Conservation (phyloP, 192 early-diverging fungal genomes). For the Umbelopsis isabellina region DNA sequence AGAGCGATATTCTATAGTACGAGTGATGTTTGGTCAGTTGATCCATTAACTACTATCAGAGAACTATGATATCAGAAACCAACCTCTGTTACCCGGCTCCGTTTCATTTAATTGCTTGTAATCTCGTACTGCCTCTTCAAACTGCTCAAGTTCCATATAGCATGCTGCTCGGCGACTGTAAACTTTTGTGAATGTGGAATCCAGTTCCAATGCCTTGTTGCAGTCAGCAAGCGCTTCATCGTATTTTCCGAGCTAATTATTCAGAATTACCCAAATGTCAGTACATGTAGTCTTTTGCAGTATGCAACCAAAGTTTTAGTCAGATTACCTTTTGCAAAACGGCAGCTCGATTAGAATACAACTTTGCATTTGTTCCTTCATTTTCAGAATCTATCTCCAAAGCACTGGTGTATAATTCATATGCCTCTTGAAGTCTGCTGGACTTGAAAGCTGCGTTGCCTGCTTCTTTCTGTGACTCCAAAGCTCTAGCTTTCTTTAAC, state of each 20-base stretch:
- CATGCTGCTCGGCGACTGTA: constrained; percentile 78
- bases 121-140: constrained; percentile 81
- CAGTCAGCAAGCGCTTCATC: constrained; percentile 64
- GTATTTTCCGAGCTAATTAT: constrained; percentile 52
- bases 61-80: background rate
- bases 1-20: constrained; percentile 39
- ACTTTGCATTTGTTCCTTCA: constrained; percentile 62
- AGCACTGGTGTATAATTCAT: constrained; percentile 68
- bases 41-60: background rate
- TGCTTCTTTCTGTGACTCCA: constrained; percentile 69
- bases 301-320: background rate
- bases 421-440: constrained; percentile 60
- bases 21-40: too few species aligned
- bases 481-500: constrained; percentile 61
- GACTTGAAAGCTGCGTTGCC: constrained; percentile 78
- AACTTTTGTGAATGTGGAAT: constrained; percentile 69
- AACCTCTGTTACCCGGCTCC: constrained; percentile 67
- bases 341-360: constrained; percentile 79
- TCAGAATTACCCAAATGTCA: background rate
- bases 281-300: background rate
- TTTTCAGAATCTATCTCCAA: constrained; percentile 69
- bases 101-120: constrained; percentile 63
- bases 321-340: constrained; percentile 62
- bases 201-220: constrained; percentile 66
- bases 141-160: constrained; percentile 71